Conservation (phyloP, 148 eudicot genomes). For the Cornus kousa region DNA sequence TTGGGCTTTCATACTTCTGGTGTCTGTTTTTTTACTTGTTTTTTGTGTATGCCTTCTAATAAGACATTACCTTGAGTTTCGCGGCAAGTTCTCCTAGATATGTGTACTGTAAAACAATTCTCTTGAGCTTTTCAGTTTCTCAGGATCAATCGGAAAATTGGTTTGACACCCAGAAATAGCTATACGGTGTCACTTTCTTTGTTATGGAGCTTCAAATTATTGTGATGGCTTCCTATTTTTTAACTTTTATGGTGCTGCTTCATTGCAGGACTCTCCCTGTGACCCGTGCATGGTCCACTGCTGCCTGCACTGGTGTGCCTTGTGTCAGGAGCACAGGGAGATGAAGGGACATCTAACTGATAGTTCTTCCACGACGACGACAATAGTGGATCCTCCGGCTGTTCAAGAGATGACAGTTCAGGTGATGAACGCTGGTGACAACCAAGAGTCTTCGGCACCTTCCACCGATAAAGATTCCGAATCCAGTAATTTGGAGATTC, state of each 20-base stretch:
- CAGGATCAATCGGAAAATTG: background rate
- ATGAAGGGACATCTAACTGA: conserved; percentile 53
- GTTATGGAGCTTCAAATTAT: background rate
- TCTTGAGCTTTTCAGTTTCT: background rate
- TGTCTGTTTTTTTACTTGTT: background rate
- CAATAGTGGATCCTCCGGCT: conserved; percentile 54
- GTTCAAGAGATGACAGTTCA: conserved; percentile 54
- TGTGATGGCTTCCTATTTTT: background rate
- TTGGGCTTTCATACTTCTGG: background rate
- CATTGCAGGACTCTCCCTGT: conserved; percentile 63
- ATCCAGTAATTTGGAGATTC: conserved; percentile 31
- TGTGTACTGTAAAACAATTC: background rate
- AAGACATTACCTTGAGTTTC: background rate
- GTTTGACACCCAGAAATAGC: background rate
- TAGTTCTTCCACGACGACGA: conserved; percentile 6
- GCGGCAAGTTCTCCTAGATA: background rate
- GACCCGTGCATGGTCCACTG: conserved; percentile 82
- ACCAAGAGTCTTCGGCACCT: conserved; percentile 21
- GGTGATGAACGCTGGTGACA: conserved; percentile 44
- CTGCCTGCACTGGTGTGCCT: conserved; percentile 82
- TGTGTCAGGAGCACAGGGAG: conserved; percentile 84
- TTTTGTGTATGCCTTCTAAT: background rate
- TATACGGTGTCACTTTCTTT: background rate
- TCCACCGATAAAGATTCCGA: conserved; percentile 14
- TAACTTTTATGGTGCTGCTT: background rate